phyloP scores from a whole-genome alignment of 2,329 filamentous ascomycete genomes.

The Aspergillus uvarum region DNA sequence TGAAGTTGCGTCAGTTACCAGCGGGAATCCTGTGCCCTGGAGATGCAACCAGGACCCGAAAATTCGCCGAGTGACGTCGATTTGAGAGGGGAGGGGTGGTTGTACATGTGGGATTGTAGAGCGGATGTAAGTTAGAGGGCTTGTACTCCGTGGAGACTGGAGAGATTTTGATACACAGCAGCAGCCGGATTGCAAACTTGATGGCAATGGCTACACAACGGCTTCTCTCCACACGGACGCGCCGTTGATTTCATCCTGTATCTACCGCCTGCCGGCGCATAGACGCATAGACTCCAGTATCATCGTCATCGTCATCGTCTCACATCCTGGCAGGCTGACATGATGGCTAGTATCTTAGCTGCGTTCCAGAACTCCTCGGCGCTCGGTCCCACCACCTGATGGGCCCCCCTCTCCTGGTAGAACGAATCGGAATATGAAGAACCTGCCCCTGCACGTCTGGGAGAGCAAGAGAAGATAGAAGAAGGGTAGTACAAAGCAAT shows the following conservation, averaged over 20 bases:
- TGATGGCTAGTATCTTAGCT: no score
- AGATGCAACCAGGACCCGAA: neutral
- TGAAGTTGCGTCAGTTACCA: neutral
- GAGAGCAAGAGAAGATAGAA: neutral
- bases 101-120: no score
- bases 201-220: neutral
- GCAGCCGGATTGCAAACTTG: neutral
- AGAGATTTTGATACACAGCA: neutral
- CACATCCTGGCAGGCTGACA: neutral
- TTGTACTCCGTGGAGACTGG: no score
- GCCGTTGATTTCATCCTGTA: neutral
- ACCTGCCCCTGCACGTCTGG: neutral
- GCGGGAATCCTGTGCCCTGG: neutral
- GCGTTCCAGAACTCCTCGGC: neutral
- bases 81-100: neutral
- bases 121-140: no score
- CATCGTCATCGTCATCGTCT: neutral
- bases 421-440: no score
- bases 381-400: neutral
- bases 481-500: neutral
- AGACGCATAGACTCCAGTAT: neutral
- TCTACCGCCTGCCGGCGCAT: neutral
- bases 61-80: slow-evolving; percentile 5
- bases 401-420: no score
- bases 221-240: neutral